A percentile compares a stretch with the other conserved stretches of the same genome.
Conservation (phyloP, 805 yeast species). For the Candida stauntonica region DNA sequence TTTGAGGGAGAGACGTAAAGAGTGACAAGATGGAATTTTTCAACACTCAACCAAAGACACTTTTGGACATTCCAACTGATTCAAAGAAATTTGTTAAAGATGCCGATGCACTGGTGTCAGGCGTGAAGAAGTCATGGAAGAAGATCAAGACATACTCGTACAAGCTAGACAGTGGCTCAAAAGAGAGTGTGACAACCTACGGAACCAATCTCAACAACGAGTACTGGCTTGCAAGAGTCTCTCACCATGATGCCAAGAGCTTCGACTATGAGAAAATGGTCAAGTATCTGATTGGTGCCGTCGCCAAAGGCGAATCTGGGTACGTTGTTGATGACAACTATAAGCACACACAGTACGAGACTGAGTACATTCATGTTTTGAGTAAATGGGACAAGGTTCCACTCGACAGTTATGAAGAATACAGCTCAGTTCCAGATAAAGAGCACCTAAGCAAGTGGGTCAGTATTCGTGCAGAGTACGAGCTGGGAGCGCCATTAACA, state of each 20-base stretch:
- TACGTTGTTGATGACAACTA: constrained; percentile 23
- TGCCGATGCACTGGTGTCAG: constrained; percentile 26
- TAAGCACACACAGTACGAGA: constrained; percentile 31
- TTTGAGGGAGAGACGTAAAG: background rate
- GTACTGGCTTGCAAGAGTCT: constrained; percentile 33
- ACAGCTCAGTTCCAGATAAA: constrained; percentile 6
- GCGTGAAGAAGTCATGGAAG: constrained; percentile 28
- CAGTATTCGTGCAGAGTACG: constrained; percentile 31
- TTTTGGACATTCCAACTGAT: constrained; percentile 17
- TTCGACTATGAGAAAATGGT: constrained; percentile 27
- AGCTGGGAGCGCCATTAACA: constrained; percentile 33
- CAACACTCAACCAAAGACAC: constrained; percentile 11
- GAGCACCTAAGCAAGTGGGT: constrained; percentile 25
- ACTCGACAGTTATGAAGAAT: constrained; percentile 20
- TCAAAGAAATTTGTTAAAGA: constrained; percentile 17
- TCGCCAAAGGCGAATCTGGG: constrained; percentile 9
- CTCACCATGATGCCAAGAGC: constrained; percentile 21
- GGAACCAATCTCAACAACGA: constrained; percentile 25
- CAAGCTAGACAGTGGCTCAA: constrained; percentile 23
- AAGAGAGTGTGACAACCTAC: constrained; percentile 31
- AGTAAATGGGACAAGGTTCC: constrained; percentile 24
- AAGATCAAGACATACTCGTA: constrained; percentile 30
- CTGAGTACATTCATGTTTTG: constrained; percentile 32
- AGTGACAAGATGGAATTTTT: background rate
- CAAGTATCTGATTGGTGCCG: constrained; percentile 29